Percentiles rank a stretch among this genome's conserved stretches.
Evolutionary conservation across 2,329 filamentous ascomycete genomes (phyloP).

Genomic region (Penicillium thymicola): DNA sequence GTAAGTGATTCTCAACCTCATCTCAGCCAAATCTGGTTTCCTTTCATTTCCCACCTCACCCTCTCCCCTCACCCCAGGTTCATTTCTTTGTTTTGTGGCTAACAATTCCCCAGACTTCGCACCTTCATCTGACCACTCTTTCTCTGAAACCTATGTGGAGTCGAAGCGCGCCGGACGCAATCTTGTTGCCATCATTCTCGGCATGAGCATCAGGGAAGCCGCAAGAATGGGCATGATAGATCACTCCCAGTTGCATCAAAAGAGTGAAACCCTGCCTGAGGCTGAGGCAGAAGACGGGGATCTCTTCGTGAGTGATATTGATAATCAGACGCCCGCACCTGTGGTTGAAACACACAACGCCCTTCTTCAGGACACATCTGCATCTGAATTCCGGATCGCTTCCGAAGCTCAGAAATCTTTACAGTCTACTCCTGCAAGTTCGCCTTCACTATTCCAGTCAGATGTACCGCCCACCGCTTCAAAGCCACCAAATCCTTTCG

Average conservation of each 20-base stretch:
- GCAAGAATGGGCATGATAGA: slow-evolving; percentile 50
- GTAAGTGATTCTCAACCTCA: slow-evolving; percentile 24
- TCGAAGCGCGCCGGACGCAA: slow-evolving; percentile 55
- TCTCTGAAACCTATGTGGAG: slow-evolving; percentile 56
- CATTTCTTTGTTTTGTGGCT: neutral
- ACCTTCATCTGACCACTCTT: slow-evolving; percentile 50
- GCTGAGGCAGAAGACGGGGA: slow-evolving; percentile 30
- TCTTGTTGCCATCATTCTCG: slow-evolving; percentile 56
- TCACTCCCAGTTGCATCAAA: slow-evolving; percentile 34
- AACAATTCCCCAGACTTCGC: slow-evolving; percentile 35
- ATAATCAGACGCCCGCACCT: slow-evolving; percentile 29
- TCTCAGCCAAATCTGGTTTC: neutral
- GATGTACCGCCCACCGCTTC: neutral
- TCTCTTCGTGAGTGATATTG: slow-evolving; percentile 40
- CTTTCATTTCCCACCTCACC: neutral
- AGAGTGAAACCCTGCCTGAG: slow-evolving; percentile 22
- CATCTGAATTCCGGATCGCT: slow-evolving; percentile 11
- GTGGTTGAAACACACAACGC: slow-evolving; percentile 15
- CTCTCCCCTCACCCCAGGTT: neutral
- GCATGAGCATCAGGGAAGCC: slow-evolving; percentile 53
- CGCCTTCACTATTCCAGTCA: slow-evolving; percentile 11
- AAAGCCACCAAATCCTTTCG: slow-evolving; percentile 15
- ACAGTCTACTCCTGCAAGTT: neutral
- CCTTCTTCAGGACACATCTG: slow-evolving; percentile 6
- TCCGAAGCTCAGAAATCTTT: slow-evolving; percentile 17